Evolutionary conservation across 2,329 filamentous ascomycete species (phyloP).

Genomic region (Endocalyx cinctus): DNA sequence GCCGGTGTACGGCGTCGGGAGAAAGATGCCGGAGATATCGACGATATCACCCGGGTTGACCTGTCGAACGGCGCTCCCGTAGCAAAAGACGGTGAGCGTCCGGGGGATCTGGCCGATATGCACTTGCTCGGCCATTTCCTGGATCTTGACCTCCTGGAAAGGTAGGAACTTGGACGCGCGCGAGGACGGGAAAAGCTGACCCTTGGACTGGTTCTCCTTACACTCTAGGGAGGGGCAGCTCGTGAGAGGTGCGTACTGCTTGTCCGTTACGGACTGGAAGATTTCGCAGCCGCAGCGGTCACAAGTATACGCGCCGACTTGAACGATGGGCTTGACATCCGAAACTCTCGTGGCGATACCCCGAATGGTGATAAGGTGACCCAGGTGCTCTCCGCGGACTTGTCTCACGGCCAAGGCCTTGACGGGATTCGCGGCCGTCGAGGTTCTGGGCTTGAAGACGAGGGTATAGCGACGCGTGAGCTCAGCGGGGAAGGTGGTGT

Average conservation of each 20-base stretch:
- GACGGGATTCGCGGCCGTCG: slow-evolving; percentile 57
- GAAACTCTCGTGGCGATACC: slow-evolving; percentile 94
- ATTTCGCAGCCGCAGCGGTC: slow-evolving; percentile 95
- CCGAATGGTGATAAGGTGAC: slow-evolving; percentile 86
- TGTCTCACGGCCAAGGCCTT: slow-evolving; percentile 84
- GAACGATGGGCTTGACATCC: slow-evolving; percentile 95
- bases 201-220: slow-evolving; percentile 83
- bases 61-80: slow-evolving; percentile 78
- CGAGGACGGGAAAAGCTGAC: slow-evolving; percentile 90
- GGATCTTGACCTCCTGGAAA: slow-evolving; percentile 97
- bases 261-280: slow-evolving; percentile 90
- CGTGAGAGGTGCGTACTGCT: slow-evolving; percentile 81
- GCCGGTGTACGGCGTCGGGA: slow-evolving; percentile 97
- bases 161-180: slow-evolving; percentile 94
- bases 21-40: slow-evolving; percentile 90
- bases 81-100: slow-evolving; percentile 82
- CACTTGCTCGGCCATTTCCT: slow-evolving; percentile 98
- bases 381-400: slow-evolving; percentile 87
- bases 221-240: slow-evolving; percentile 90
- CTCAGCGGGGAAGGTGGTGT: slow-evolving; percentile 83
- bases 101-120: slow-evolving; percentile 96
- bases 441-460: slow-evolving; percentile 89
- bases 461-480: slow-evolving; percentile 91
- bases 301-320: slow-evolving; percentile 96
- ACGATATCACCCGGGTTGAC: slow-evolving; percentile 93